Evolutionary conservation across 192 early-diverging fungal species (phyloP).

Genomic region (Dispira simplex): DNA sequence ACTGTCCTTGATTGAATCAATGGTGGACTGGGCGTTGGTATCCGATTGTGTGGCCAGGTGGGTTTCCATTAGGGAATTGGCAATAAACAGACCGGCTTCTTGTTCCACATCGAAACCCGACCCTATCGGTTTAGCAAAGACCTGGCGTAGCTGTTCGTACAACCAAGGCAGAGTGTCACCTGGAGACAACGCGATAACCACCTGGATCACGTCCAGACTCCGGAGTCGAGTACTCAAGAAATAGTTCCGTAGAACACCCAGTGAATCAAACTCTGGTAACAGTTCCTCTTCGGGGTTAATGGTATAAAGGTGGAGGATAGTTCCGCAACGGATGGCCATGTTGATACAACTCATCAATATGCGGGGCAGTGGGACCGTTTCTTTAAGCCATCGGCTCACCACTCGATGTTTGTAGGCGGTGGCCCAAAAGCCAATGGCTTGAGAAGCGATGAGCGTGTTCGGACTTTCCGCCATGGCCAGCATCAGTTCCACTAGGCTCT

Average conservation of each 20-base stretch:
- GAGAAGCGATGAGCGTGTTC: neutral
- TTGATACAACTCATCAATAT: neutral
- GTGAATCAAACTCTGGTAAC: constrained; percentile 3
- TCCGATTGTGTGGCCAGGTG: neutral
- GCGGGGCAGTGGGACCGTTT: neutral
- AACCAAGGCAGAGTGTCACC: constrained; percentile 2
- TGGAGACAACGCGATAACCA: neutral
- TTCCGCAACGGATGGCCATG: neutral
- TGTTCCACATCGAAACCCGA: neutral
- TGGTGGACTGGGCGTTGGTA: neutral
- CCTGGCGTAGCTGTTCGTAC: neutral
- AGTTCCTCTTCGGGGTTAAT: neutral
- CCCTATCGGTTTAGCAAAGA: neutral
- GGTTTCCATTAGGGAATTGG: neutral
- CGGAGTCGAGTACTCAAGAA: constrained; percentile 2
- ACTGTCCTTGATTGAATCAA: neutral
- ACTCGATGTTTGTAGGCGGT: constrained; percentile 2
- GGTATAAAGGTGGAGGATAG: neutral
- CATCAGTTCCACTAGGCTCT: neutral
- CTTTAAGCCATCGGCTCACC: neutral
- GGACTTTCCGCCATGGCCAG: neutral
- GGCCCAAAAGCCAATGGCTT: neutral
- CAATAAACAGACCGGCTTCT: neutral
- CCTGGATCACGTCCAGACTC: neutral
- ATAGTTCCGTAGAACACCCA: neutral